Conservation (phyloP, 495 filamentous ascomycete species). For the Penicillium dipodomyicola region DNA sequence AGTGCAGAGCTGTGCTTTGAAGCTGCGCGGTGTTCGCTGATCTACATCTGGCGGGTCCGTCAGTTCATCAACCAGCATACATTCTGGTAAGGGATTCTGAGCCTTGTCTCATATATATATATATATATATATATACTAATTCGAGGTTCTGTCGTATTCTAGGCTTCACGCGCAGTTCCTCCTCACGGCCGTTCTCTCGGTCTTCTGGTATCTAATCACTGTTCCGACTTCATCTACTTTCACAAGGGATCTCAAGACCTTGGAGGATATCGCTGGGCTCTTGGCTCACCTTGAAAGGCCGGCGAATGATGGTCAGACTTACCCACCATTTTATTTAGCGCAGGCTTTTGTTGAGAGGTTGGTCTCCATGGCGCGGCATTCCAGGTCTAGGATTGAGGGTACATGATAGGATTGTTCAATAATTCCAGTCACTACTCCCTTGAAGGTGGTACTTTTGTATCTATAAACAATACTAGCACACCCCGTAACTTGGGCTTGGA, state of each 20-base stretch:
- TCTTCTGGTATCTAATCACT: slow-evolving; percentile 26
- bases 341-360: slow-evolving; percentile 20
- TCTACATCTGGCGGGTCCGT: slow-evolving; percentile 23
- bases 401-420: background rate
- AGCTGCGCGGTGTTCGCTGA: slow-evolving; percentile 24
- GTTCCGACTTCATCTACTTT: slow-evolving; percentile 16
- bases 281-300: slow-evolving; percentile 8
- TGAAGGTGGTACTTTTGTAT: background rate
- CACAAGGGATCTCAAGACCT: slow-evolving; percentile 17
- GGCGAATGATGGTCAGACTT: slow-evolving; percentile 9
- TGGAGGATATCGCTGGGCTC: slow-evolving; percentile 16
- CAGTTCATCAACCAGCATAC: slow-evolving; percentile 27
- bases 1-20: slow-evolving; percentile 29
- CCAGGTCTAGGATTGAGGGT: background rate
- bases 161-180: slow-evolving; percentile 32
- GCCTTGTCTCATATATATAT: no score
- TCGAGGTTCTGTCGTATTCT: background rate
- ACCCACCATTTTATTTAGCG: slow-evolving; percentile 24
- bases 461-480: background rate
- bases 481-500: background rate
- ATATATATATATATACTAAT: background rate
- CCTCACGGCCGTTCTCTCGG: slow-evolving; percentile 21
- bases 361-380: slow-evolving; percentile 12
- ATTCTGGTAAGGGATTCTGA: slow-evolving; percentile 20
- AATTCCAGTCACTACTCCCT: background rate